Evolutionary conservation across 1,284 basidiomycete species (phyloP).

Genomic region (Gymnopus androsaceus): DNA sequence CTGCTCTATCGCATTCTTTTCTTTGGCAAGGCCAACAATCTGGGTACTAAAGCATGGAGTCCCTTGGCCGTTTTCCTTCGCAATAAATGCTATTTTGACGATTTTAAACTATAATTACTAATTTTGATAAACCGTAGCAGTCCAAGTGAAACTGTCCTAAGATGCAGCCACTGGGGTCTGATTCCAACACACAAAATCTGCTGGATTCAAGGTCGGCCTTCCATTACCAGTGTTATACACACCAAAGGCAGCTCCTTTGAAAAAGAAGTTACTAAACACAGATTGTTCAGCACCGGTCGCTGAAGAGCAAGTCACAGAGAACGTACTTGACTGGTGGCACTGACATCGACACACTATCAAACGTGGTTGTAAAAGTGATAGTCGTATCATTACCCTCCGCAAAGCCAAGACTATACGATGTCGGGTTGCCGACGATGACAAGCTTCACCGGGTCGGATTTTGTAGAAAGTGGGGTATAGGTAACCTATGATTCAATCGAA

Average conservation of each 20-base stretch:
- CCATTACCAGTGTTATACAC: slow-evolving; percentile 41
- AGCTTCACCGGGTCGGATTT: slow-evolving; percentile 30
- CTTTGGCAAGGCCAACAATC: too few species aligned
- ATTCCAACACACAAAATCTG: slow-evolving; percentile 39
- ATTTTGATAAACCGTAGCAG: too few species aligned
- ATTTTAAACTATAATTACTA: too few species aligned
- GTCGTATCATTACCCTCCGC: slow-evolving; percentile 25
- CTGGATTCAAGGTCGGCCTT: slow-evolving; percentile 33
- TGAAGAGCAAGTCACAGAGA: neutral
- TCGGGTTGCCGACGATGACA: slow-evolving; percentile 29
- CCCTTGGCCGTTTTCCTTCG: too few species aligned
- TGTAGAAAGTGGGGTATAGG: slow-evolving; percentile 27
- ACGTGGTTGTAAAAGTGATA: slow-evolving; percentile 7
- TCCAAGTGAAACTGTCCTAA: too few species aligned
- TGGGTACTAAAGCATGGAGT: too few species aligned
- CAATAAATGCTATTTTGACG: too few species aligned
- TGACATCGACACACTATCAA: slow-evolving; percentile 27
- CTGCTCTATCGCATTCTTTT: too few species aligned
- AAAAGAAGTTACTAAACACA: slow-evolving; percentile 36
- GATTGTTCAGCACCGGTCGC: neutral
- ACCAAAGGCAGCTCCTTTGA: slow-evolving; percentile 39
- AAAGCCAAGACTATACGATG: slow-evolving; percentile 34
- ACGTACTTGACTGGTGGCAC: slow-evolving; percentile 35
- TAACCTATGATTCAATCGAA: slow-evolving; percentile 23
- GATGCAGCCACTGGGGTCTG: slow-evolving; percentile 31